Evolutionary conservation across 192 early-diverging fungal genomes (phyloP), one percentile per base, ranked within the genome.

Genomic region (Pilobolus umbonatus): DNA sequence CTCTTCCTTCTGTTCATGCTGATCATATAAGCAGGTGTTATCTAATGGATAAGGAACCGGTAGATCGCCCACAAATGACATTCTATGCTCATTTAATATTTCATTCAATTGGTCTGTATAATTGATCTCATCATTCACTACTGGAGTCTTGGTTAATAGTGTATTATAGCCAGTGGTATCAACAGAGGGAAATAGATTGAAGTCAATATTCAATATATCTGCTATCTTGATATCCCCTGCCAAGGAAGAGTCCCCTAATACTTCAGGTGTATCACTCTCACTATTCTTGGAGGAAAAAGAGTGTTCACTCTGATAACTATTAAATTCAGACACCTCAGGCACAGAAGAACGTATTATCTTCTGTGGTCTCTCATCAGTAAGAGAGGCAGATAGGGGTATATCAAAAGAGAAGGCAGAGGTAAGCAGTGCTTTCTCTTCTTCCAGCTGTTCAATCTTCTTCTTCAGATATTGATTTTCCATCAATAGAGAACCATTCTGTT

Each of bases 381-480:
- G 15, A 17, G 39, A 42, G 19, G 14, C 19, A 15, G 39, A 42
- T 42, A 42, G 19, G 2, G 39, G 39, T 4, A 42, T 25, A 14
- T 54, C 52, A 4, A 54, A 21, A 0, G 51, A 53, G 12, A 30
- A 36, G 12, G 52, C 35, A 38, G 32, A 17, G 7, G 34, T 35
- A 11, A 54, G 22, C n/a, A 54, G 15, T 4, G 35, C 31, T 2
- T 32, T 21, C n/a, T 54, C 38, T 38, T 54, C 52, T 54, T 54
- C 17, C 1, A 54, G 17, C 17, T 54, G 31, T 19, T n/a, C 52
- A 2, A 54, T 35, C 9, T 38, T 24, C 25, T 54, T 21, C 8
- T 54, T 54, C 35, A 54, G 6, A 22, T 36, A 38, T 54, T 54
- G 34, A 12, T 54, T 54, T 54, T 54, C 52, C 12, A 19, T 22